Conservation (phyloP, 345 rosid genomes). For the Jatropha curcas region DNA sequence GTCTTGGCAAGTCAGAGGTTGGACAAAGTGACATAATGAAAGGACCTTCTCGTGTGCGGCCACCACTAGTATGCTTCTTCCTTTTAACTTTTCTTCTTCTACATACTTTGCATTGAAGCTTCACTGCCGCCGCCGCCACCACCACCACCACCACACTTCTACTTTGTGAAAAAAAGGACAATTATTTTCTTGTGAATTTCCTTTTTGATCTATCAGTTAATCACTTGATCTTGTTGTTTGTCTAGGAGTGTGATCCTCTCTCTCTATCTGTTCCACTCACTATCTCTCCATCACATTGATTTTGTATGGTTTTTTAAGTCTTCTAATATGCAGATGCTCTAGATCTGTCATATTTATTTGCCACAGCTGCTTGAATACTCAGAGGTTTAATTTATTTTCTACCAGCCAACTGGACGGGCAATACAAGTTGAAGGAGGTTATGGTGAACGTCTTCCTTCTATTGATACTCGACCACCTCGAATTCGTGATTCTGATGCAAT, state of each 20-base stretch:
- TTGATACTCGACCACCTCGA: constrained; percentile 85
- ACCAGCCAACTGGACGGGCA: constrained; percentile 95
- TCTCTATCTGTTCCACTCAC: neutral
- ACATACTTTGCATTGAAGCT: neutral
- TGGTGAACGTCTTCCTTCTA: constrained; percentile 89
- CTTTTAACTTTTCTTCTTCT: neutral
- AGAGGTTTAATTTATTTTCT: constrained; percentile 18
- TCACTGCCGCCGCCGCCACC: too few species aligned
- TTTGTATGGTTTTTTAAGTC: neutral
- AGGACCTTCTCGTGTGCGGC: constrained; percentile 69
- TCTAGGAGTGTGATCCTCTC: neutral
- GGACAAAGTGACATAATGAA: constrained; percentile 57
- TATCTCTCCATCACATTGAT: neutral
- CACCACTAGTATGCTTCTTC: constrained; percentile 68
- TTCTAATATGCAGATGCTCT: constrained; percentile 2
- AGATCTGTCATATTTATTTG: constrained; percentile 11
- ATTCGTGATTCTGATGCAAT: constrained; percentile 91
- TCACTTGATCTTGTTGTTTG: neutral
- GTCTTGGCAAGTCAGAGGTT: constrained; percentile 55
- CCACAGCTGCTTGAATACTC: constrained; percentile 9
- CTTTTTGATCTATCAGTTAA: neutral
- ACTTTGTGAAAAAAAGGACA: neutral
- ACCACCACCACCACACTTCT: neutral
- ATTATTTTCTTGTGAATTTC: too few species aligned
- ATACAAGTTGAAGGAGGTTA: constrained; percentile 93